phyloP scores from a whole-genome alignment of 495 filamentous ascomycete genomes.

The Penicillium odoratum region DNA sequence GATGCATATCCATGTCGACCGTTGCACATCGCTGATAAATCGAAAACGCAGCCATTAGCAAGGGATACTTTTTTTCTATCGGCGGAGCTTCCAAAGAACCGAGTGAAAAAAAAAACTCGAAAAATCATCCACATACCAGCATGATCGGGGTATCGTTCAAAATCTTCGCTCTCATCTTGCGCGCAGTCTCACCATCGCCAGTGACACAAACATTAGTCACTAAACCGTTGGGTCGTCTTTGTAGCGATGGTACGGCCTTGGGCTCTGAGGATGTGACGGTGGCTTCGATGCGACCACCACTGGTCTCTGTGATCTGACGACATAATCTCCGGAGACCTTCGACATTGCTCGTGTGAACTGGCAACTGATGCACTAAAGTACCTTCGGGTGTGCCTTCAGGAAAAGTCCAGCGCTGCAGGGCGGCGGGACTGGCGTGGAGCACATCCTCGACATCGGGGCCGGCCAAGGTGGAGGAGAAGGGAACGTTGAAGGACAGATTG shows the following conservation, averaged over 20 bases:
- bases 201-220: slow-evolving; percentile 90
- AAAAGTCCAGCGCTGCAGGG: slow-evolving; percentile 86
- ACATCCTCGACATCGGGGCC: slow-evolving; percentile 92
- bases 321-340: slow-evolving; percentile 74
- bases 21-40: slow-evolving; percentile 77
- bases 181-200: slow-evolving; percentile 77
- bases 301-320: slow-evolving; percentile 71
- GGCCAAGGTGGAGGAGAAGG: slow-evolving; percentile 85
- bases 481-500: slow-evolving; percentile 88
- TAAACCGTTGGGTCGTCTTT: slow-evolving; percentile 67
- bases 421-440: slow-evolving; percentile 79
- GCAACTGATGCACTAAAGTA: slow-evolving; percentile 78
- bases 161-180: slow-evolving; percentile 79
- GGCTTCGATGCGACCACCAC: slow-evolving; percentile 70
- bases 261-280: slow-evolving; percentile 80
- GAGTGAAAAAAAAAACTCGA: slow-evolving; percentile 15
- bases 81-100: slow-evolving; percentile 5
- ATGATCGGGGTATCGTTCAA: slow-evolving; percentile 84
- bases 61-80: slow-evolving; percentile 11
- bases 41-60: slow-evolving; percentile 24
- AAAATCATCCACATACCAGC: slow-evolving; percentile 62
- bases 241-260: slow-evolving; percentile 66
- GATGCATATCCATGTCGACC: slow-evolving; percentile 85
- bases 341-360: slow-evolving; percentile 83
- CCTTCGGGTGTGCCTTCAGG: slow-evolving; percentile 82